These are phyloP conservation scores for Citrullus colocynthis DNA, from an alignment of 306 rosid species.

Conservation along the genomic window DNA sequence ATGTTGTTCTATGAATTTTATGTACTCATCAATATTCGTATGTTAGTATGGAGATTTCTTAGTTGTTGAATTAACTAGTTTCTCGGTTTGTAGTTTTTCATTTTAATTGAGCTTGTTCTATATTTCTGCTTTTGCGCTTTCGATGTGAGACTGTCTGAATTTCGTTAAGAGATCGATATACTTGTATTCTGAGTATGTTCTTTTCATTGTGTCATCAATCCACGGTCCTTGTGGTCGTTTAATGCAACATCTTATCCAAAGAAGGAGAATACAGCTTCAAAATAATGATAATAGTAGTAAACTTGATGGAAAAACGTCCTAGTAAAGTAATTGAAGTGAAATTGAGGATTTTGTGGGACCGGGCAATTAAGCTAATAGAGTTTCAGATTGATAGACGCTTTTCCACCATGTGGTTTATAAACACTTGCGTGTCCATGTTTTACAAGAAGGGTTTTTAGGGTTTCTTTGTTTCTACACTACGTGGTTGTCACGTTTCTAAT, in stretches of 20 bases:
- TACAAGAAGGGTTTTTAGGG: background rate
- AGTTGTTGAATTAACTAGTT: background rate
- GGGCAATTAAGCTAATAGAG: background rate
- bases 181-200: background rate
- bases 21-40: background rate
- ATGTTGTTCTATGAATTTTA: background rate
- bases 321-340: background rate
- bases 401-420: background rate
- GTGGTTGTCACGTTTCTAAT: background rate
- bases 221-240: background rate
- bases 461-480: background rate
- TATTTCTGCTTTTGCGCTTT: background rate
- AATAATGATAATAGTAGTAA: background rate
- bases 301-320: too few species aligned
- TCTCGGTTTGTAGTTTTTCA: background rate
- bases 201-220: background rate
- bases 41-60: background rate
- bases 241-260: background rate
- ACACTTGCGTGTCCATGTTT: background rate
- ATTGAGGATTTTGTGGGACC: background rate
- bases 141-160: background rate
- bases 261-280: background rate
- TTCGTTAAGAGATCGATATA: background rate
- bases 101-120: background rate
- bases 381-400: background rate